Conservation (phyloP, 1,284 basidiomycete genomes). For the Papiliotrema nemorosa region DNA sequence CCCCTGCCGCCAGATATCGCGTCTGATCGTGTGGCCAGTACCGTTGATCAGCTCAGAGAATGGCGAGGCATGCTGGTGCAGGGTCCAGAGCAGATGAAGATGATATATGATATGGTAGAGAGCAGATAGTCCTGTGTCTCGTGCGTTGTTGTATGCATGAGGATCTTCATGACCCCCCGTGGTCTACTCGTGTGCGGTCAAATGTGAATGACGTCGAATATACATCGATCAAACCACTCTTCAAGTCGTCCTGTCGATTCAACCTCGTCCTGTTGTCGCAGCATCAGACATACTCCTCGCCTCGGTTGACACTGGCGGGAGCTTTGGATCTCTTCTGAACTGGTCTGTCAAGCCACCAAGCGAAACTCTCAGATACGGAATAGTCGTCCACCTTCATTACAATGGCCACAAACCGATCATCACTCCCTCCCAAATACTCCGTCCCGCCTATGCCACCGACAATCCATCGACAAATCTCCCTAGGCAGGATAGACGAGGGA, state of each 20-base stretch:
- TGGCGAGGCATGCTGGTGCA: constrained; percentile 38
- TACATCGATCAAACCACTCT: too few species aligned
- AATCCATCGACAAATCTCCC: constrained; percentile 1
- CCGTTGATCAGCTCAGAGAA: constrained; percentile 38
- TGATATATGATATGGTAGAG: constrained; percentile 26
- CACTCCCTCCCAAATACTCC: neutral
- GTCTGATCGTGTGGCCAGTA: constrained; percentile 25
- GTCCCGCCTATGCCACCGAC: constrained; percentile 4
- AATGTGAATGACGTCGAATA: too few species aligned
- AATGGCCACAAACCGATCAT: neutral
- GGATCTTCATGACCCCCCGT: too few species aligned
- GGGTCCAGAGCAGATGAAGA: constrained; percentile 29
- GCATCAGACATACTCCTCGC: too few species aligned
- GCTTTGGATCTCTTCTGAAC: too few species aligned
- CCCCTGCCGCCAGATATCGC: constrained; percentile 7
- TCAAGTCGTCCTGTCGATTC: too few species aligned
- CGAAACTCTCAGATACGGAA: too few species aligned
- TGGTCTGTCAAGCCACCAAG: too few species aligned
- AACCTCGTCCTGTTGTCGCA: too few species aligned
- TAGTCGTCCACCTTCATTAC: too few species aligned
- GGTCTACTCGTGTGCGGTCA: too few species aligned
- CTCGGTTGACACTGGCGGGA: too few species aligned
- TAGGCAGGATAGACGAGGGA: neutral
- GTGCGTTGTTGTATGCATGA: neutral
- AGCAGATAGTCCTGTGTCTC: neutral